Percentiles rank a stretch among this genome's conserved stretches.
These are phyloP conservation scores for Boechera divaricarpa DNA, from an alignment of 345 rosid genomes.

Conservation along the genomic window DNA sequence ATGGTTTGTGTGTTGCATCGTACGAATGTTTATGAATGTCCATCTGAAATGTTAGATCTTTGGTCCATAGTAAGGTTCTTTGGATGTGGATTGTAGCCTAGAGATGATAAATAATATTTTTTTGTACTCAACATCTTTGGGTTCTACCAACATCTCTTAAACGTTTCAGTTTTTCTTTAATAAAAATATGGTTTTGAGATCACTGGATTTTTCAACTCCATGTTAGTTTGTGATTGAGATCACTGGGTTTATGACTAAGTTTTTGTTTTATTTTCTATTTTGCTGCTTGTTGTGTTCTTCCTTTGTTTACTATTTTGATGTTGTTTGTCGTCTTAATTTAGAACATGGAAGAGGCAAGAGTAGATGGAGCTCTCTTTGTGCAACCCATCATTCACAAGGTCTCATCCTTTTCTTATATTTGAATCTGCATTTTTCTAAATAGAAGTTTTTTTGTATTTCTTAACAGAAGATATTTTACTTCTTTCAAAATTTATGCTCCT, in stretches of 20 bases:
- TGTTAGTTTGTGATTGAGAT: too few species aligned
- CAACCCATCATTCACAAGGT: conserved; percentile 99
- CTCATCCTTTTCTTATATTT: conserved; percentile 16
- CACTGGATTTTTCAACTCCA: neutral
- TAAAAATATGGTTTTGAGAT: neutral
- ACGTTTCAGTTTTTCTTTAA: neutral
- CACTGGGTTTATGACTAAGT: too few species aligned
- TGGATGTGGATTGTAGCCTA: neutral
- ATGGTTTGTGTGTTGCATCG: too few species aligned
- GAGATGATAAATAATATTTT: neutral
- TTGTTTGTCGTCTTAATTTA: conserved; percentile 26
- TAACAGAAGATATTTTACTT: neutral
- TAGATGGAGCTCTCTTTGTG: conserved; percentile 92
- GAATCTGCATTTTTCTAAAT: conserved; percentile 2
- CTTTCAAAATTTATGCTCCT: conserved; percentile 18
- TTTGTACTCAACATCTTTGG: neutral
- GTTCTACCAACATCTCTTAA: neutral
- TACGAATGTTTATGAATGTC: neutral
- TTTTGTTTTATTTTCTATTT: neutral
- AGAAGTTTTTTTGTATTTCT: neutral
- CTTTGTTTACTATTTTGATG: conserved; percentile 7
- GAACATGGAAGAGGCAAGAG: conserved; percentile 91
- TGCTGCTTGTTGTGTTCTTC: conserved; percentile 5
- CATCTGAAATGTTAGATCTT: neutral
- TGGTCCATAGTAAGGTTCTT: neutral